Evolutionary conservation across 345 rosid species (phyloP), one percentile per base, ranked within the genome.

Genomic region (Kandelia obovata): DNA sequence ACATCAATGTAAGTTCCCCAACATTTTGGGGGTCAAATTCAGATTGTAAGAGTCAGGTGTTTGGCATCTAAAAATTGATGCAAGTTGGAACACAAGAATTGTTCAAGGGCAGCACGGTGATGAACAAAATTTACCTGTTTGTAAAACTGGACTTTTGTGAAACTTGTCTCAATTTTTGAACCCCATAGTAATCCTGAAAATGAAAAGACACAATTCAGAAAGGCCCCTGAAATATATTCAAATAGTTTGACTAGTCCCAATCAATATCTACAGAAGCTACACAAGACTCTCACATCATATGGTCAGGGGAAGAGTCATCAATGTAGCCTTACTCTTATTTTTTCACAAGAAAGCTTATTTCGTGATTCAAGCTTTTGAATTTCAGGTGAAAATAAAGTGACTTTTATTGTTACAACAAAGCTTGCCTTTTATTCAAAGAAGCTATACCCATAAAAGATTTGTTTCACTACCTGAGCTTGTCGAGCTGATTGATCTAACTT

Each of bases 161-260:
- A 10, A 89, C 87, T 76, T 96, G 93, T 72, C 68, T 83, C 86
- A 96, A 75, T 73, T 89, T 90, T 77, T 85, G 85, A 71, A 92
- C 83, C 27, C 92, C 99, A 53, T 81, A 84, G 7, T 82, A 77
- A 71, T 96, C 99, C 99, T 96, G 92, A 77, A 82, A 80, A 68
- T 39, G 59, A 73, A 8, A 71, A 74, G 9, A 8, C 28, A 57
- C n/a, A 46, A 21, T 3, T 70, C 34, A 59, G 61, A 61, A n/a
- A 35, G 19, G n/a, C 2, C 27, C 53, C 5, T 9, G 7, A 26
- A 43, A 58, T 1, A 13, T 30, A 3, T 28, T 62, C 9, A n/a
- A 66, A 17, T 7, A 39, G 35, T 26, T 53, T 6, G 5, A 49
- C 10, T 20, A 43, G 65, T 25, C 52, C 47, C n/a, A 7, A 57